Evolutionary conservation across 176 grass and related monocot genomes (phyloP).

Genomic region (Avena insularis): DNA sequence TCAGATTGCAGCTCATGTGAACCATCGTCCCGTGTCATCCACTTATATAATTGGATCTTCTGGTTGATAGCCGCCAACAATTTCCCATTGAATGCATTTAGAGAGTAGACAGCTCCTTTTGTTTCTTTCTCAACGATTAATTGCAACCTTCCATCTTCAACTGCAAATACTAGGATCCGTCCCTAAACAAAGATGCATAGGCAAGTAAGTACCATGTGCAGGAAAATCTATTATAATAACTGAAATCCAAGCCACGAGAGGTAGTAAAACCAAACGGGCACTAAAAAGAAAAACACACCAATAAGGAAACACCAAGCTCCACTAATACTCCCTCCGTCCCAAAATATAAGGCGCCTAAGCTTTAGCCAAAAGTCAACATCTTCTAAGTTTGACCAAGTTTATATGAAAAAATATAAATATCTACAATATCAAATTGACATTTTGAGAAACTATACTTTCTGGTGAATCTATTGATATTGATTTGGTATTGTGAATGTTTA

Average conservation of each 20-base stretch:
- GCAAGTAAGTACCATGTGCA: constrained; percentile 30
- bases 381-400: too few relatives aligned
- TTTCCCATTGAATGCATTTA: constrained; percentile 95
- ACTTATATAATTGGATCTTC: constrained; percentile 96
- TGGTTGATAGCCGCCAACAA: constrained; percentile 96
- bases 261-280: background rate
- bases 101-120: constrained; percentile 87
- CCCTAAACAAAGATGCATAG: constrained; percentile 57
- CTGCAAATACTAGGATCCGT: constrained; percentile 86
- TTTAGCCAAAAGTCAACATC: too few relatives aligned
- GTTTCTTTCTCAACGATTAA: constrained; percentile 96
- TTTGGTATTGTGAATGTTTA: too few relatives aligned
- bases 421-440: too few relatives aligned
- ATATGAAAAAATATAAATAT: too few relatives aligned
- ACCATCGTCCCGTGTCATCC: constrained; percentile 76
- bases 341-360: too few relatives aligned
- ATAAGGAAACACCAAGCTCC: constrained; percentile 13
- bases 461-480: too few relatives aligned
- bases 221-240: background rate
- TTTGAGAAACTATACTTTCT: too few relatives aligned
- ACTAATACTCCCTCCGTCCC: background rate
- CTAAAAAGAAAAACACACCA: background rate
- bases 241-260: constrained; percentile 1
- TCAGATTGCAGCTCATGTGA: constrained; percentile 88
- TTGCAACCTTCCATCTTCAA: constrained; percentile 88